These are phyloP conservation scores for Gamsiella multidivaricata DNA, from an alignment of 192 early-diverging fungal species.

Conservation along the genomic window DNA sequence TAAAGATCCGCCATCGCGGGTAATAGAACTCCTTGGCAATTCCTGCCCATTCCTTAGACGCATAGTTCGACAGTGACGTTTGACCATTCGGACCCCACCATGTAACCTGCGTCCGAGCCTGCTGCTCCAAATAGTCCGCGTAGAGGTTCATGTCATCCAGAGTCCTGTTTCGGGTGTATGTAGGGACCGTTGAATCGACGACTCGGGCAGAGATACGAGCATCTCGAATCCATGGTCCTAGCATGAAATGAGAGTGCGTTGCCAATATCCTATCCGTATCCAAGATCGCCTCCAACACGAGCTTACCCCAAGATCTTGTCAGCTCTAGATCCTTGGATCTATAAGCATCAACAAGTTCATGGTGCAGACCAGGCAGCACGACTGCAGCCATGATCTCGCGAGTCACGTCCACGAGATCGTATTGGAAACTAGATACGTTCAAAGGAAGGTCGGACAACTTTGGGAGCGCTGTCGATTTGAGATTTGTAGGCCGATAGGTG, in stretches of 20 bases:
- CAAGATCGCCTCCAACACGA: constrained; percentile 8
- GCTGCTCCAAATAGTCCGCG: constrained; percentile 36
- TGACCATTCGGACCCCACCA: constrained; percentile 49
- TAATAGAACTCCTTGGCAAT: constrained; percentile 33
- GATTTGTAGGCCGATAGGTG: not conserved
- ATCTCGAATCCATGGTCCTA: constrained; percentile 35
- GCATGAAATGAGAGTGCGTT: constrained; percentile 42
- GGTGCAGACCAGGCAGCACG: constrained; percentile 35
- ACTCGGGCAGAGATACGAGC: constrained; percentile 19
- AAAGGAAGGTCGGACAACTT: constrained; percentile 12
- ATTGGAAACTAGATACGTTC: constrained; percentile 42
- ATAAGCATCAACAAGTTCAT: constrained; percentile 33
- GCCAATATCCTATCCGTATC: constrained; percentile 34
- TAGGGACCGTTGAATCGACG: not conserved
- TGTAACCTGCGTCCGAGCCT: constrained; percentile 36
- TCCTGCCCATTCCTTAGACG: constrained; percentile 39
- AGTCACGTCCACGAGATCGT: constrained; percentile 50
- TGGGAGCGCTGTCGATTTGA: not conserved
- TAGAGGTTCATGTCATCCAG: constrained; percentile 8
- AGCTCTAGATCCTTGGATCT: constrained; percentile 15
- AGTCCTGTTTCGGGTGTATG: too few relatives aligned
- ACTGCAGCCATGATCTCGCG: constrained; percentile 31
- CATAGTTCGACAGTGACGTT: constrained; percentile 20
- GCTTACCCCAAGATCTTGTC: constrained; percentile 4
- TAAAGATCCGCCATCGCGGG: constrained; percentile 40